Conservation (phyloP, 192 early-diverging fungal genomes). For the Coemansia sp. region DNA sequence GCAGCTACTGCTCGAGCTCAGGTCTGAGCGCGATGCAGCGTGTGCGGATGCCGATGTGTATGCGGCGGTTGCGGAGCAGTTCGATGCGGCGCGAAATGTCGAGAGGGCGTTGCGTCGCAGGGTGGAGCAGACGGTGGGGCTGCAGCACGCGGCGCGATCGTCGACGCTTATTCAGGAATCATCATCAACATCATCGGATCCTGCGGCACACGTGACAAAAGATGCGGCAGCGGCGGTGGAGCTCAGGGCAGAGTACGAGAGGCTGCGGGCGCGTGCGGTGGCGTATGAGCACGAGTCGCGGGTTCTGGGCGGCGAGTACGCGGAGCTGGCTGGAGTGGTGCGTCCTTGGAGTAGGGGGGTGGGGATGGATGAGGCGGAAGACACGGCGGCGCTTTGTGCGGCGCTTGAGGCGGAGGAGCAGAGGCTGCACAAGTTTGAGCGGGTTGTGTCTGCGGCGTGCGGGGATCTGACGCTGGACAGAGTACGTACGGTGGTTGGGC, state of each 20-base stretch:
- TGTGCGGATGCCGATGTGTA: background rate
- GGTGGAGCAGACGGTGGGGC: slow-evolving; percentile 24
- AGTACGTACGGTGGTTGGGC: slow-evolving; percentile 48
- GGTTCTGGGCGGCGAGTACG: slow-evolving; percentile 35
- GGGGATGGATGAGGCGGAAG: slow-evolving; percentile 21
- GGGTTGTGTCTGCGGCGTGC: slow-evolving; percentile 51
- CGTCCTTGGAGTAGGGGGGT: slow-evolving; percentile 28
- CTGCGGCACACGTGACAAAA: background rate
- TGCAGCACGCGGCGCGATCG: slow-evolving; percentile 31
- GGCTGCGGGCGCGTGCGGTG: slow-evolving; percentile 15
- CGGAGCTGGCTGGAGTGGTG: slow-evolving; percentile 31
- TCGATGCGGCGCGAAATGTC: background rate
- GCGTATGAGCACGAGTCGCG: slow-evolving; percentile 24
- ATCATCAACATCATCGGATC: background rate
- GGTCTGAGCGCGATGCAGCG: slow-evolving; percentile 32
- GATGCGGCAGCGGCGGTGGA: slow-evolving; percentile 2
- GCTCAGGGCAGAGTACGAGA: slow-evolving; percentile 31
- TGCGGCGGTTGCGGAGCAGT: slow-evolving; percentile 2
- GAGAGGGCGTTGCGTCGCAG: slow-evolving; percentile 21
- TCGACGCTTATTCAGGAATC: slow-evolving; percentile 5
- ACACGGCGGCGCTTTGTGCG: slow-evolving; percentile 29
- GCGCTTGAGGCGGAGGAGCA: slow-evolving; percentile 38
- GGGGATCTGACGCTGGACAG: slow-evolving; percentile 50
- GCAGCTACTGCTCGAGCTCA: slow-evolving; percentile 43
- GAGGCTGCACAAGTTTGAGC: slow-evolving; percentile 50